Percentiles rank a stretch among this genome's conserved stretches.
phyloP scores from a whole-genome alignment of 139 green algal species.

The Micractinium sp. region DNA sequence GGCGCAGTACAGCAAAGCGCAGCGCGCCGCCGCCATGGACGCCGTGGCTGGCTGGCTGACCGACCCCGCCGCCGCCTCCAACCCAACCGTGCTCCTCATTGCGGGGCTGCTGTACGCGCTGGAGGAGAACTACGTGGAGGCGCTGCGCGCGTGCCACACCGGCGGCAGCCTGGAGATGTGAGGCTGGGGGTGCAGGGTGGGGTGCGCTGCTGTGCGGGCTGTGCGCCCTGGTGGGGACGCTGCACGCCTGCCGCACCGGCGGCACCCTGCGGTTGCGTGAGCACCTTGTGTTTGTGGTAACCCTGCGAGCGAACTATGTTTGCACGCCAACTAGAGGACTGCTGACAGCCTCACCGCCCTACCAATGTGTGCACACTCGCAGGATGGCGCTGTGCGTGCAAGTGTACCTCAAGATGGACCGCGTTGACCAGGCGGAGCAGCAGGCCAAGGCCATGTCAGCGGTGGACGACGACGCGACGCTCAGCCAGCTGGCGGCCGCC shows the following conservation, averaged over 20 bases:
- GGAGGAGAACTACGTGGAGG: slow-evolving; percentile 93
- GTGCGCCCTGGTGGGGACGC: background rate
- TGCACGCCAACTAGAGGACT: slow-evolving; percentile 73
- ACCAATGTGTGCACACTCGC: background rate
- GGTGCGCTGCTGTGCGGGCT: background rate
- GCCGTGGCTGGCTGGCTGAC: slow-evolving; percentile 69
- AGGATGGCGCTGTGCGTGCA: slow-evolving; percentile 83
- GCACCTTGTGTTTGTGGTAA: too few relatives aligned
- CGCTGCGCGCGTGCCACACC: slow-evolving; percentile 87
- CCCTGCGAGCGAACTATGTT: slow-evolving; percentile 69
- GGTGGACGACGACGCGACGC: slow-evolving; percentile 93
- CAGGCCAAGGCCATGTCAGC: slow-evolving; percentile 78
- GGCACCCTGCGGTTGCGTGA: too few relatives aligned
- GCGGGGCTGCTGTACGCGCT: slow-evolving; percentile 78
- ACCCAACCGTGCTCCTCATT: slow-evolving; percentile 84
- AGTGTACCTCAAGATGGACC: slow-evolving; percentile 91
- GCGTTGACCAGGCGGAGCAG: slow-evolving; percentile 88
- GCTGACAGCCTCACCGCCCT: too few relatives aligned
- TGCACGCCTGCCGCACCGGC: background rate
- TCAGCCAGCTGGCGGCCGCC: slow-evolving; percentile 95
- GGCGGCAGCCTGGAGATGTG: slow-evolving; percentile 82
- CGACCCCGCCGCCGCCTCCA: slow-evolving; percentile 78
- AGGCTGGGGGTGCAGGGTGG: slow-evolving; percentile 14
- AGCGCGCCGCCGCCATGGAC: slow-evolving; percentile 15
- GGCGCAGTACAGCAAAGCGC: slow-evolving; percentile 80